Evolutionary conservation across 2,329 filamentous ascomycete genomes (phyloP).

Genomic region (Xylaria hypoxylon): DNA sequence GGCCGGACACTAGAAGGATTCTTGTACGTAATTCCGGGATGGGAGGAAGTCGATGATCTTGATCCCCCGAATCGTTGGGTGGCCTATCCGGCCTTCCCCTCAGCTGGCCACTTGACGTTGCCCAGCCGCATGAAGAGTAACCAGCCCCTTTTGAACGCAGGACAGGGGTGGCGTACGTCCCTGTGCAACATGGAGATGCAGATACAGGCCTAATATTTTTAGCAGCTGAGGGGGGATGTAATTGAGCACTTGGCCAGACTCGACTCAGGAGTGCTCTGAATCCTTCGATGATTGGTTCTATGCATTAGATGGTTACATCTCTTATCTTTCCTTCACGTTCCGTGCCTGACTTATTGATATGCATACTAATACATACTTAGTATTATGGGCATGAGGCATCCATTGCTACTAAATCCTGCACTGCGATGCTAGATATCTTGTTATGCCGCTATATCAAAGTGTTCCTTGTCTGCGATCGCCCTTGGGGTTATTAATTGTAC

Average conservation of each 20-base stretch:
- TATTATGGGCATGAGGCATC: neutral
- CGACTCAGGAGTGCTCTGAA: conserved; percentile 6
- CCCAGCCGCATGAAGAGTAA: conserved; percentile 35
- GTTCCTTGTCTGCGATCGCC: neutral
- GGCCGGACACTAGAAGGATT: conserved; percentile 30
- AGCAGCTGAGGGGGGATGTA: conserved; percentile 16
- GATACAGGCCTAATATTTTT: conserved; percentile 15
- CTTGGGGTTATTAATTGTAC: neutral
- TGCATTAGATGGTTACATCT: conserved; percentile 3
- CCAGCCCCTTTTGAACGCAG: conserved; percentile 24
- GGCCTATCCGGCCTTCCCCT: conserved; percentile 23
- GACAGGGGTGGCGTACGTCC: conserved; percentile 19
- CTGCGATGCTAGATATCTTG: conserved; percentile 12
- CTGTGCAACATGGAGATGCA: conserved; percentile 29
- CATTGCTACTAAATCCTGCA: neutral
- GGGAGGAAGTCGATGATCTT: conserved; percentile 28
- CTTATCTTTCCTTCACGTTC: conserved; percentile 25
- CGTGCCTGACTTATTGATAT: conserved; percentile 1
- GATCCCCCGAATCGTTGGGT: conserved; percentile 26
- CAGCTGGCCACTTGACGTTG: conserved; percentile 22
- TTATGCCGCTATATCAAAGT: neutral
- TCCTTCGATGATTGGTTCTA: conserved; percentile 28
- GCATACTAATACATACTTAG: neutral
- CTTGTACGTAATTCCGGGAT: conserved; percentile 38
- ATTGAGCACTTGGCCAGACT: conserved; percentile 9